Percentiles rank a stretch among this genome's conserved stretches.
Conservation (phyloP, 129 eudicot species). For the carrot (Daucus carota) region DNA sequence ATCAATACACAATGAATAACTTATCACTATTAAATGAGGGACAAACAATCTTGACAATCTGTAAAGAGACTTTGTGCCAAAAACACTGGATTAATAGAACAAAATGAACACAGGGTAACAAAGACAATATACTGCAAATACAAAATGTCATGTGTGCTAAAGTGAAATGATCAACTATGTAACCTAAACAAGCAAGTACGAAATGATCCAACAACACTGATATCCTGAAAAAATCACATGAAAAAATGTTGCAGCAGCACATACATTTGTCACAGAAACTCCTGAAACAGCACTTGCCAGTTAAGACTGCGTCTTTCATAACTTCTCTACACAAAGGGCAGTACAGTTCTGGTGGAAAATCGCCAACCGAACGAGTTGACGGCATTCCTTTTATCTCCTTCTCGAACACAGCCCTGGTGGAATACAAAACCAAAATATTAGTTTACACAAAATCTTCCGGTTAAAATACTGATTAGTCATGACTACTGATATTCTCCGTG, state of each 20-base stretch:
- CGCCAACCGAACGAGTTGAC: conserved; percentile 75
- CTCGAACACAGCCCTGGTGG: conserved; percentile 89
- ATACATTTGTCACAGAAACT: conserved; percentile 96
- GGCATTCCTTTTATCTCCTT: conserved; percentile 97
- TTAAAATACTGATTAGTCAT: neutral
- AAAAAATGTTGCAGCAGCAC: conserved; percentile 16
- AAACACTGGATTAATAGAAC: neutral
- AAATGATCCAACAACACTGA: neutral
- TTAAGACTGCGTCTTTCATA: conserved; percentile 95
- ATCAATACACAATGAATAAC: neutral
- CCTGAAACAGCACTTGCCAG: conserved; percentile 90
- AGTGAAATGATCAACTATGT: neutral
- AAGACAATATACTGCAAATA: neutral
- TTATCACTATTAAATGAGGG: conserved; percentile 2
- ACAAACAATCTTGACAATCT: neutral
- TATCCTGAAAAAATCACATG: neutral
- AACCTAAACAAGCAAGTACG: neutral
- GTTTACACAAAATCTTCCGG: neutral
- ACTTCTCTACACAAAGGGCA: conserved; percentile 89
- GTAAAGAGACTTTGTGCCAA: neutral
- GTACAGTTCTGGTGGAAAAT: conserved; percentile 90
- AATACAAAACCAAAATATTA: conserved; percentile 7
- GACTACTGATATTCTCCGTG: neutral
- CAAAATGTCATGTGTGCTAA: neutral
- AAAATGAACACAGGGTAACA: neutral